A percentile compares a stretch with the other conserved stretches of the same genome.
Evolutionary conservation across 2,329 filamentous ascomycete genomes (phyloP).

Genomic region (Venturia nashicola): DNA sequence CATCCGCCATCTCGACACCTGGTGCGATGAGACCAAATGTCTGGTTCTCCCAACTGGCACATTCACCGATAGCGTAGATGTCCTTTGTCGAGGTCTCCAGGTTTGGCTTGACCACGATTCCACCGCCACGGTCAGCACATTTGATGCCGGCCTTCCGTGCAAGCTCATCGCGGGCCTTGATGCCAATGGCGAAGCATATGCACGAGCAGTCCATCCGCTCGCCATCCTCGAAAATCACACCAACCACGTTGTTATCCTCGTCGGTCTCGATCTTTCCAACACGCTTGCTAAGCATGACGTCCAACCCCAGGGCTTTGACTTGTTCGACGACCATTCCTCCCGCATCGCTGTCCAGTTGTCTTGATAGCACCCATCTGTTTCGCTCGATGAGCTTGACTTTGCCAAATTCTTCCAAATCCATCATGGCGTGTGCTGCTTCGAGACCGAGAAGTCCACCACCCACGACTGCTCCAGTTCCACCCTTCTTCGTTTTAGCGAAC

Average conservation of each 20-base stretch:
- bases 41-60: constrained; percentile 77
- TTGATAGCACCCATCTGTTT: constrained; percentile 69
- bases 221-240: constrained; percentile 71
- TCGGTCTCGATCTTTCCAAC: constrained; percentile 62
- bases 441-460: constrained; percentile 76
- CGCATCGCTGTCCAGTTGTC: constrained; percentile 72
- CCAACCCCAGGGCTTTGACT: constrained; percentile 64
- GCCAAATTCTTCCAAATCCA: constrained; percentile 64
- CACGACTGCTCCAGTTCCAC: constrained; percentile 61
- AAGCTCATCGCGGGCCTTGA: constrained; percentile 68
- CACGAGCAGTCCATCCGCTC: constrained; percentile 65
- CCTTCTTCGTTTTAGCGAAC: constrained; percentile 55
- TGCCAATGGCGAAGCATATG: constrained; percentile 82
- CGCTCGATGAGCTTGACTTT: constrained; percentile 71
- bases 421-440: constrained; percentile 85
- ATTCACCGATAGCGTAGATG: constrained; percentile 83
- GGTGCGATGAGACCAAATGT: constrained; percentile 83
- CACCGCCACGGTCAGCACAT: constrained; percentile 60
- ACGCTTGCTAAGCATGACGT: constrained; percentile 65
- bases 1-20: constrained; percentile 85
- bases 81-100: constrained; percentile 58
- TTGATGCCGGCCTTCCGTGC: constrained; percentile 57
- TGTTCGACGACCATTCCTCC: constrained; percentile 73
- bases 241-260: constrained; percentile 54
- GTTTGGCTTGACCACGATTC: constrained; percentile 56